Conservation (phyloP, 305 asterid species). For the Fraxinus baroniana region DNA sequence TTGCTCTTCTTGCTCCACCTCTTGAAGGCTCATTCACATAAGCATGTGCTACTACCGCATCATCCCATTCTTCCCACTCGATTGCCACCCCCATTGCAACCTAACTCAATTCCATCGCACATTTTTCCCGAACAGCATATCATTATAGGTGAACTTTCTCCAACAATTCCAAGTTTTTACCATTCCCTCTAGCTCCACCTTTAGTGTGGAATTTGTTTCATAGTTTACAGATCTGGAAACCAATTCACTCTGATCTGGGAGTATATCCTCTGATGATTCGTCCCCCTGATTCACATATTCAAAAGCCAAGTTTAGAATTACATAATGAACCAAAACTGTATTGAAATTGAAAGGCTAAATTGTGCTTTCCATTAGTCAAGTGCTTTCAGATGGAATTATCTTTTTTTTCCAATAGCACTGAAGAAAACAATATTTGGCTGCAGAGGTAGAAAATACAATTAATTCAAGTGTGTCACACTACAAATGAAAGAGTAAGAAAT, state of each 20-base stretch:
- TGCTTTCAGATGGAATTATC: too few relatives aligned
- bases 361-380: too few relatives aligned
- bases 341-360: too few relatives aligned
- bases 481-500: not conserved
- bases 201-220: conserved; percentile 4
- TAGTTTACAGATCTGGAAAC: conserved; percentile 14
- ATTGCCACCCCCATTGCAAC: too few relatives aligned
- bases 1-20: too few relatives aligned
- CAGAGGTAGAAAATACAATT: not conserved
- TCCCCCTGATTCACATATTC: conserved; percentile 34
- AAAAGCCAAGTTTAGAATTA: conserved; percentile 5
- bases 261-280: conserved; percentile 12
- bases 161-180: conserved; percentile 21
- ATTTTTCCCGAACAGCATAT: too few relatives aligned
- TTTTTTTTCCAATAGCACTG: not conserved
- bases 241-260: conserved; percentile 9
- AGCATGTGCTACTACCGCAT: too few relatives aligned
- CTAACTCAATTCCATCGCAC: too few relatives aligned
- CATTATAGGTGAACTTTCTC: conserved; percentile 20
- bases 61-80: too few relatives aligned
- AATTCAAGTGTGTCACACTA: too few relatives aligned
- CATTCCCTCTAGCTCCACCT: conserved; percentile 26
- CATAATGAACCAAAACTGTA: too few relatives aligned
- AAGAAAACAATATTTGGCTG: not conserved
- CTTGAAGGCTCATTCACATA: too few relatives aligned